These are phyloP conservation scores for Andrographis paniculata DNA, from an alignment of 305 asterid genomes.

Conservation along the genomic window DNA sequence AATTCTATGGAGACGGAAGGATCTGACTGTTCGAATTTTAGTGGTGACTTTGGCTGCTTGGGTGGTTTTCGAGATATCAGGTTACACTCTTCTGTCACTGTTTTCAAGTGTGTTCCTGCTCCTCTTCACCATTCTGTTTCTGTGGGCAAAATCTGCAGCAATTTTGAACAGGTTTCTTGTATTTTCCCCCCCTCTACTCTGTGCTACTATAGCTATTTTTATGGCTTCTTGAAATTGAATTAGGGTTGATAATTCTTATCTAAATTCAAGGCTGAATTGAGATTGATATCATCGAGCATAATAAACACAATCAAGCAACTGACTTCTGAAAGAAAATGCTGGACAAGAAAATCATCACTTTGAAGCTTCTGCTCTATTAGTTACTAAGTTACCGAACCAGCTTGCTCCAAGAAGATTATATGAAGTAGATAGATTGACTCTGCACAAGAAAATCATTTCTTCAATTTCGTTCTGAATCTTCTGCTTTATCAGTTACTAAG, in stretches of 20 bases:
- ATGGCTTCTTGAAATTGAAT: too few relatives aligned
- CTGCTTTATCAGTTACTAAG: not conserved
- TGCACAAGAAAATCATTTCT: too few relatives aligned
- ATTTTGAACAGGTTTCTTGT: slow-evolving; percentile 58
- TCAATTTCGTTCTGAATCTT: too few relatives aligned
- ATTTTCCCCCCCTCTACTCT: too few relatives aligned
- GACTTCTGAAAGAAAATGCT: too few relatives aligned
- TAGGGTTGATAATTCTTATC: too few relatives aligned
- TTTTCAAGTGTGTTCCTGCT: slow-evolving; percentile 71
- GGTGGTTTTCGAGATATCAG: slow-evolving; percentile 81
- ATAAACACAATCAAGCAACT: too few relatives aligned
- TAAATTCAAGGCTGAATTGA: too few relatives aligned
- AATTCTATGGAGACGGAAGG: slow-evolving; percentile 64
- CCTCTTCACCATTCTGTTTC: slow-evolving; percentile 64
- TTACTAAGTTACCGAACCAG: not conserved
- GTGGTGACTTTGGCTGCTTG: slow-evolving; percentile 53
- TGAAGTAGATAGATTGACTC: not conserved
- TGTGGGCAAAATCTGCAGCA: slow-evolving; percentile 97
- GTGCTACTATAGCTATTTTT: too few relatives aligned
- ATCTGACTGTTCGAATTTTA: slow-evolving; percentile 45
- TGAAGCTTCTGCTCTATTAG: not conserved
- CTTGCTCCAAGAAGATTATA: not conserved
- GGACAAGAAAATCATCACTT: too few relatives aligned
- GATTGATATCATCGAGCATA: too few relatives aligned
- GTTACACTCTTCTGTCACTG: slow-evolving; percentile 63